Evolutionary conservation across 257 asterid species (phyloP).

Genomic region (Jasminum sambac): DNA sequence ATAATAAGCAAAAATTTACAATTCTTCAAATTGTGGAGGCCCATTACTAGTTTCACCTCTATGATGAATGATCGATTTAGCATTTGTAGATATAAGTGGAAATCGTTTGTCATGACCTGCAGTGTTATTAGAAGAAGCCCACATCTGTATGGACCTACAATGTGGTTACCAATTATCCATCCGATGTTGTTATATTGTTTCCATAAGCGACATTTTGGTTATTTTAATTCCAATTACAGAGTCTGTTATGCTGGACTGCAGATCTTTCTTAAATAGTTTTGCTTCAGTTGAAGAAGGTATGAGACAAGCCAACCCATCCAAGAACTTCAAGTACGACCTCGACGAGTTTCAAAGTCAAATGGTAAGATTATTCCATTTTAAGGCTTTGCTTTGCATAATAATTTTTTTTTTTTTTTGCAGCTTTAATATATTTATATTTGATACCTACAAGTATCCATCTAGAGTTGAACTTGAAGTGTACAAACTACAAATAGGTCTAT

Average conservation of each 20-base stretch:
- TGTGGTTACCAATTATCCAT: slow-evolving; percentile 11
- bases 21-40: background rate
- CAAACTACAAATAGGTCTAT: slow-evolving; percentile 6
- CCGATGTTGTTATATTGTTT: slow-evolving; percentile 15
- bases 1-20: slow-evolving; percentile 11
- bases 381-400: slow-evolving; percentile 20
- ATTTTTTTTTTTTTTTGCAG: slow-evolving; percentile 4
- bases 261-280: slow-evolving; percentile 47
- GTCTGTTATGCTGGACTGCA: slow-evolving; percentile 41
- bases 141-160: slow-evolving; percentile 15
- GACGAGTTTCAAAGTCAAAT: slow-evolving; percentile 39
- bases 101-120: slow-evolving; percentile 13
- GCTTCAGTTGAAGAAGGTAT: slow-evolving; percentile 45
- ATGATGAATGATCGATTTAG: slow-evolving; percentile 14
- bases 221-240: slow-evolving; percentile 25
- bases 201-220: slow-evolving; percentile 12
- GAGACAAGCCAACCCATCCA: slow-evolving; percentile 36
- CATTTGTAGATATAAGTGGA: slow-evolving; percentile 13
- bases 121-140: slow-evolving; percentile 12
- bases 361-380: slow-evolving; percentile 45
- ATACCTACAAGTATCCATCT: background rate
- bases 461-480: slow-evolving; percentile 9
- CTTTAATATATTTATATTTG: background rate
- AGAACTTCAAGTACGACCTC: slow-evolving; percentile 40
- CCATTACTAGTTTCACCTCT: slow-evolving; percentile 11